phyloP scores from a whole-genome alignment of 768 basidiomycete species.

The Collybiopsis confluens region DNA sequence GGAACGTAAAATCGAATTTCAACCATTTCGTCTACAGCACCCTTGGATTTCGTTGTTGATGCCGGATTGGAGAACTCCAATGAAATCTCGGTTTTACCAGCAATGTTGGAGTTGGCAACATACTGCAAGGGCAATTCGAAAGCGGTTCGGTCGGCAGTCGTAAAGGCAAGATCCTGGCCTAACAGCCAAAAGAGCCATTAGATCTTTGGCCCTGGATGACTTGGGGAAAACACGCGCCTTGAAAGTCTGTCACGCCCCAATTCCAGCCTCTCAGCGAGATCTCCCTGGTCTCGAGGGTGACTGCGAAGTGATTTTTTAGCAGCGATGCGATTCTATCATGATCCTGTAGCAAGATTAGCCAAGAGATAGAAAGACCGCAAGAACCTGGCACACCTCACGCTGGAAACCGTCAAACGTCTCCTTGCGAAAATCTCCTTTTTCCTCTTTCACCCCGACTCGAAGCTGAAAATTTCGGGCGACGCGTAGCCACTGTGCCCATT shows the following conservation, averaged over 20 bases:
- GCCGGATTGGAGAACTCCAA: slow-evolving; percentile 78
- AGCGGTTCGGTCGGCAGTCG: slow-evolving; percentile 79
- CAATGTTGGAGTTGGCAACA: slow-evolving; percentile 97
- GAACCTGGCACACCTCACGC: slow-evolving; percentile 61
- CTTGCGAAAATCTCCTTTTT: slow-evolving; percentile 48
- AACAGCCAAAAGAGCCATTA: not conserved
- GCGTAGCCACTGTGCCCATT: slow-evolving; percentile 87
- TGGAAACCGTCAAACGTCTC: slow-evolving; percentile 93
- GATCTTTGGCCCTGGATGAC: not conserved
- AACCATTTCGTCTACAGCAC: slow-evolving; percentile 77
- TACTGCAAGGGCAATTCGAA: slow-evolving; percentile 85
- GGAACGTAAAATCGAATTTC: slow-evolving; percentile 98
- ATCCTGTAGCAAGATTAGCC: slow-evolving; percentile 48
- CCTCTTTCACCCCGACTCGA: slow-evolving; percentile 63
- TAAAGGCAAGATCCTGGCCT: slow-evolving; percentile 92
- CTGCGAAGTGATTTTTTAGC: slow-evolving; percentile 82
- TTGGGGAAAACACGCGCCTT: slow-evolving; percentile 54
- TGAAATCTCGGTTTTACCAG: slow-evolving; percentile 96
- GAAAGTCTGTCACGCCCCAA: slow-evolving; percentile 94
- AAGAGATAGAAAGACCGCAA: not conserved
- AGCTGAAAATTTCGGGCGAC: slow-evolving; percentile 93
- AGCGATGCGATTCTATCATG: slow-evolving; percentile 79
- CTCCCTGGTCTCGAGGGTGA: slow-evolving; percentile 84
- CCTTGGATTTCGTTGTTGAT: slow-evolving; percentile 35
- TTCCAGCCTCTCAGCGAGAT: slow-evolving; percentile 95